Percentiles rank a stretch among this genome's conserved stretches.
These are phyloP conservation scores for Akanthomyces uredinophilus DNA, from an alignment of 2,329 filamentous ascomycete genomes.

Conservation along the genomic window DNA sequence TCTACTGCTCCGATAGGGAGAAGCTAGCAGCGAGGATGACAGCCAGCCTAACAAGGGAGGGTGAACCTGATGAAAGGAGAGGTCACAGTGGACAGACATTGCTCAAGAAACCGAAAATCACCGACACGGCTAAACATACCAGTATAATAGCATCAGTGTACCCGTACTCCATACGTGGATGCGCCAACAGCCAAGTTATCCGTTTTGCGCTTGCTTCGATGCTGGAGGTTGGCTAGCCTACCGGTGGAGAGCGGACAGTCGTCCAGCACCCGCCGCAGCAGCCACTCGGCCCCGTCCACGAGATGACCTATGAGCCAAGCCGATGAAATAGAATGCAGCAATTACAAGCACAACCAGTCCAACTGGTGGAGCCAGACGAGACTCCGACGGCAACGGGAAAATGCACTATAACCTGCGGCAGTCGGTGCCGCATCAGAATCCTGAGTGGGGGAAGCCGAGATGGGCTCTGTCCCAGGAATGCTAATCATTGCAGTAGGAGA, in stretches of 20 bases:
- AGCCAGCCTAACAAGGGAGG: background rate
- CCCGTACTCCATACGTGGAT: too few species aligned
- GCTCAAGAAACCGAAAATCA: background rate
- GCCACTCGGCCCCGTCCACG: background rate
- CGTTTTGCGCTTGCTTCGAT: background rate
- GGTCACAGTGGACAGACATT: background rate
- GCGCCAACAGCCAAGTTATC: background rate
- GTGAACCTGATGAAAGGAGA: background rate
- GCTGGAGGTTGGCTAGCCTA: background rate
- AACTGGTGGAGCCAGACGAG: background rate
- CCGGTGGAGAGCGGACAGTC: background rate
- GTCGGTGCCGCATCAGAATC: background rate
- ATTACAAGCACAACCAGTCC: background rate
- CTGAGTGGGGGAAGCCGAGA: background rate
- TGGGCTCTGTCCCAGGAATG: constrained; percentile 1
- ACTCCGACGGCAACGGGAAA: background rate
- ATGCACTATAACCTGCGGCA: background rate
- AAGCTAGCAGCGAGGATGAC: background rate
- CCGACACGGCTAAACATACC: too few species aligned
- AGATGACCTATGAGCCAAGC: background rate
- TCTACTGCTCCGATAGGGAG: background rate
- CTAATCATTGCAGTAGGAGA: background rate
- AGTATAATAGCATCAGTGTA: too few species aligned
- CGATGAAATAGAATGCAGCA: background rate
- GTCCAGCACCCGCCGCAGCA: background rate